Conservation (phyloP, 2,329 filamentous ascomycete species). For the Chaetomiaceae sp. region DNA sequence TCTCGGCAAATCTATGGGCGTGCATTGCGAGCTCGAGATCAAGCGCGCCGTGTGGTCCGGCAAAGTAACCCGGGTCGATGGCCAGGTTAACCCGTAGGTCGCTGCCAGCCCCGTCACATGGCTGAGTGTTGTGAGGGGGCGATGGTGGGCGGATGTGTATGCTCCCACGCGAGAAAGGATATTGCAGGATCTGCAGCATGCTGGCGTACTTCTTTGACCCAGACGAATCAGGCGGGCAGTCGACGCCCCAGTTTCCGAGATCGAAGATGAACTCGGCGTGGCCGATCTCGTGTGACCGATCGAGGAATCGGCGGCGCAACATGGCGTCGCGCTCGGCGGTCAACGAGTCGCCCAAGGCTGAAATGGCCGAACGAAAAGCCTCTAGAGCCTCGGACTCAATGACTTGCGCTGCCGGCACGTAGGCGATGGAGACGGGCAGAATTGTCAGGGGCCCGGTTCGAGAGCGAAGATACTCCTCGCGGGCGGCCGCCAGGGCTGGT, state of each 20-base stretch:
- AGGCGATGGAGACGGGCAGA: constrained; percentile 37
- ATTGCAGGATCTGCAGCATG: constrained; percentile 45
- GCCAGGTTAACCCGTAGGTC: constrained; percentile 4
- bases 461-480: constrained; percentile 26
- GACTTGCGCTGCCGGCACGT: constrained; percentile 36
- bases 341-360: background rate
- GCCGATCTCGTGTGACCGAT: constrained; percentile 28
- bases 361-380: background rate
- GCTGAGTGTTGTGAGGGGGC: background rate
- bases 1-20: constrained; percentile 17
- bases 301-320: constrained; percentile 29
- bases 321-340: constrained; percentile 26
- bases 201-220: constrained; percentile 40
- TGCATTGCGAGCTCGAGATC: constrained; percentile 20
- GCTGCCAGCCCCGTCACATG: background rate
- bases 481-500: constrained; percentile 27
- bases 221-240: constrained; percentile 26
- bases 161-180: constrained; percentile 44
- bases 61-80: constrained; percentile 40
- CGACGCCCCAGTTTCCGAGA: constrained; percentile 40
- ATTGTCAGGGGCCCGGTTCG: constrained; percentile 34
- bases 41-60: constrained; percentile 31
- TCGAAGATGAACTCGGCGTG: constrained; percentile 46
- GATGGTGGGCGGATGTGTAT: constrained; percentile 35
- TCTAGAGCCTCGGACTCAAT: constrained; percentile 18